A percentile compares a stretch with the other conserved stretches of the same genome.
Conservation (phyloP, 768 basidiomycete species). For the Rhodotorula paludigena region DNA sequence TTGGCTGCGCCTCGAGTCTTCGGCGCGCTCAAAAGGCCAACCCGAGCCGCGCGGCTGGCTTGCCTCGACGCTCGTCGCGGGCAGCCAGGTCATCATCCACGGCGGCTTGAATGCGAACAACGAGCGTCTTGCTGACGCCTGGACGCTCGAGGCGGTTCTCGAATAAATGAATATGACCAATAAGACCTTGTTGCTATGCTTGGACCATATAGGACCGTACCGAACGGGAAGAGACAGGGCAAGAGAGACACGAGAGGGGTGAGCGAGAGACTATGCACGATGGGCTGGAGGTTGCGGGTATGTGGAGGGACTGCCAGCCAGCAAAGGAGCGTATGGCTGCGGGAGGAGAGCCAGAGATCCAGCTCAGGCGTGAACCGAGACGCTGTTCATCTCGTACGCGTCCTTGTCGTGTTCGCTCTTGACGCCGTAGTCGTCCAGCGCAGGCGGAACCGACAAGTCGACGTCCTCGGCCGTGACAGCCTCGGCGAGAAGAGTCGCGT, state of each 20-base stretch:
- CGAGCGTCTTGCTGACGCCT: conserved; percentile 51
- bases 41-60: conserved; percentile 54
- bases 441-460: conserved; percentile 17
- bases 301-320: too few species aligned
- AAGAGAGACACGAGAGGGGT: too few species aligned
- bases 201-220: too few species aligned
- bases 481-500: conserved; percentile 31
- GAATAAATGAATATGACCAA: too few species aligned
- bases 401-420: conserved; percentile 11
- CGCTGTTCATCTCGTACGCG: conserved; percentile 11
- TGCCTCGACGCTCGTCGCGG: conserved; percentile 44
- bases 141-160: conserved; percentile 48
- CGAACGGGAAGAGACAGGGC: too few species aligned
- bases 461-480: conserved; percentile 33
- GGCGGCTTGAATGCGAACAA: conserved; percentile 52
- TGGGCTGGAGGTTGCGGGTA: too few species aligned
- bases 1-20: conserved; percentile 11
- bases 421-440: conserved; percentile 1
- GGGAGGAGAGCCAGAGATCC: too few species aligned
- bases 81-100: conserved; percentile 46
- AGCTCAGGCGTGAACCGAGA: neutral
- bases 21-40: neutral
- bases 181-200: too few species aligned
- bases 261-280: too few species aligned
- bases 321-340: too few species aligned